Base-by-base conservation (phyloP, 768 basidiomycete species). In the Amanita subjunquillea region DNA sequence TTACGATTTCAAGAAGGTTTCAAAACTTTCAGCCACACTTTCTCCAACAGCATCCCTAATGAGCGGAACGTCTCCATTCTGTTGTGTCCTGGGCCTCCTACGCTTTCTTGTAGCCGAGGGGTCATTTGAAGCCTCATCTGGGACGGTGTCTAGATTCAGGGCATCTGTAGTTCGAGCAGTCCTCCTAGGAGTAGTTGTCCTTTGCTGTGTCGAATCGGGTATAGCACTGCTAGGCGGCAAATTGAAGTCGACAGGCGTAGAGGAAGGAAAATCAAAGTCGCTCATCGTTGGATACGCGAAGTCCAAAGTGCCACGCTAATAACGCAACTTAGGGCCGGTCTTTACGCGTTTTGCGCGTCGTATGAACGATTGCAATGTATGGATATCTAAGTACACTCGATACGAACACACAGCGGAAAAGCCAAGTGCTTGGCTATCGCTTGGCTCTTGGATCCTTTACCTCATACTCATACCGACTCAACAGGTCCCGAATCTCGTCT, bases 31-130 rank as follows among this genome's bases (percentile, higher is more conserved):
- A 52, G 86, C 83, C 3, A 98, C 91, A 60, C 89, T 91, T 72
- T 98, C 94, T 50, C 95, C 95, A 17, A 97, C 95, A 30, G 88
- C 84, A 68, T 98, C 96, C 60, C 84, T 85, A 1, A 98, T 93
- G 48, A 90, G 72, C 2, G 93, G 89, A 0, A 96, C 78, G 60
- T 93, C 88, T 3, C 70, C 77, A 50, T 77, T 77, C 8, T 68
- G 70, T 54, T 75, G 75, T 10, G 72, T 72, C 51, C 76, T 73
- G 40, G 76, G 74, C 52, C 76, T 71, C 53, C 77, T 72, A 15
- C 74, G 65, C 51, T 67, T 72, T 23, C 64, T 63, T n/a, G 58
- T 53, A 6, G 61, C 65, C 3, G 65, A 51, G 6, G 65, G 72
- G 29, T 77, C 63, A 45, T 63, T 67, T 15, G 69, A 69, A 38